Percentiles rank a stretch among this genome's conserved stretches.
phyloP scores from a whole-genome alignment of 306 rosid genomes.

The Prunus mongolica region DNA sequence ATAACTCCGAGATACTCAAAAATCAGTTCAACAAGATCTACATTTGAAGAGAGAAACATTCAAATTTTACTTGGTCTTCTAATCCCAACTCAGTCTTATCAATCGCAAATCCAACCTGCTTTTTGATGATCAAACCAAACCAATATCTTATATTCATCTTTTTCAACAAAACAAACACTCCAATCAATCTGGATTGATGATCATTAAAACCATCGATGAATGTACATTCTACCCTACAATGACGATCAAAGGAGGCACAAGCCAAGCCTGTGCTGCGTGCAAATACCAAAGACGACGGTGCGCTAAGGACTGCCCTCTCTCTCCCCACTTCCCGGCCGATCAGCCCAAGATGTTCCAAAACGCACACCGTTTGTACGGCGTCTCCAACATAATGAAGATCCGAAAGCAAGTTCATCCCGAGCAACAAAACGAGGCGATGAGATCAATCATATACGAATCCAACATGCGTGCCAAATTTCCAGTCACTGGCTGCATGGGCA shows the following conservation, averaged over 20 bases:
- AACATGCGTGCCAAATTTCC: slow-evolving; percentile 43
- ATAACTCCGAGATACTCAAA: not conserved
- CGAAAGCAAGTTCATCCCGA: slow-evolving; percentile 3
- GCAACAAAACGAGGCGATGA: slow-evolving; percentile 41
- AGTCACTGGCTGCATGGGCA: slow-evolving; percentile 31
- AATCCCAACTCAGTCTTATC: slow-evolving; percentile 1
- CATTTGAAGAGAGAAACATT: slow-evolving; percentile 19
- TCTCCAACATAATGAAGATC: slow-evolving; percentile 40
- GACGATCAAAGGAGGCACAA: slow-evolving; percentile 52
- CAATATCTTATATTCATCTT: not conserved
- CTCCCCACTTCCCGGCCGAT: slow-evolving; percentile 55
- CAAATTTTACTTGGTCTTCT: slow-evolving; percentile 26
- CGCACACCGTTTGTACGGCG: slow-evolving; percentile 65
- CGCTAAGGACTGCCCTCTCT: slow-evolving; percentile 38
- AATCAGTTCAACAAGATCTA: slow-evolving; percentile 18
- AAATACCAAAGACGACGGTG: slow-evolving; percentile 57
- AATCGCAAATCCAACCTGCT: not conserved
- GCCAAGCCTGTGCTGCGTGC: slow-evolving; percentile 70
- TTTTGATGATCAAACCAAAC: not conserved
- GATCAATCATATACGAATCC: slow-evolving; percentile 53
- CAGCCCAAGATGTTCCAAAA: slow-evolving; percentile 39
- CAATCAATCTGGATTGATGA: not conserved
- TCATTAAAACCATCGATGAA: not conserved
- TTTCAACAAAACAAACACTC: not conserved
- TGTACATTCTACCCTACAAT: slow-evolving; percentile 4